These are phyloP conservation scores for Volvox carteri DNA, from an alignment of 163 green algal species.

Conservation along the genomic window DNA sequence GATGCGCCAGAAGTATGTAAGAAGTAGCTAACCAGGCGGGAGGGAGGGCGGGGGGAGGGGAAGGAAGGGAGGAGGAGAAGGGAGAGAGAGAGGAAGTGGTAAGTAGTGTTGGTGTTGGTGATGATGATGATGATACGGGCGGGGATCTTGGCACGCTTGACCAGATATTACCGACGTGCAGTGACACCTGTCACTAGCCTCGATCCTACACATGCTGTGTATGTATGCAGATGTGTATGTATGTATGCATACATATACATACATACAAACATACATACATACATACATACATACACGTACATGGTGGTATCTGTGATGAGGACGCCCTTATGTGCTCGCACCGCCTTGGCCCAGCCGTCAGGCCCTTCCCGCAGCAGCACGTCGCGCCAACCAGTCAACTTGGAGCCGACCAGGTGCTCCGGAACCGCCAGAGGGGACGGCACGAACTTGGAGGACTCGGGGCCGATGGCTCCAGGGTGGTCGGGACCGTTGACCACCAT, in stretches of 20 bases:
- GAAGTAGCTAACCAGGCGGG: background rate
- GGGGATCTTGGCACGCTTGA: too few relatives aligned
- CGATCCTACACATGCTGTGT: too few relatives aligned
- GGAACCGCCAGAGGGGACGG: conserved; percentile 70
- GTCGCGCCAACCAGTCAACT: conserved; percentile 83
- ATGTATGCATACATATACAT: too few relatives aligned
- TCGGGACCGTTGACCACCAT: conserved; percentile 90
- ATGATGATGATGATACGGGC: too few relatives aligned
- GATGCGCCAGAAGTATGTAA: too few relatives aligned
- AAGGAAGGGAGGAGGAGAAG: background rate
- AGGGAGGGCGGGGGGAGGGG: background rate
- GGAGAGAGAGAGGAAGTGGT: too few relatives aligned
- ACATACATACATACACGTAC: too few relatives aligned
- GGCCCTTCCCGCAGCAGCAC: conserved; percentile 84
- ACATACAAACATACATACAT: too few relatives aligned
- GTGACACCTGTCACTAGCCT: too few relatives aligned
- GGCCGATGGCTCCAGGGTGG: conserved; percentile 90
- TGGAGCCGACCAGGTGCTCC: conserved; percentile 49
- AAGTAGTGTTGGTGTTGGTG: too few relatives aligned
- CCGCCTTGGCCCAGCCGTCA: conserved; percentile 87
- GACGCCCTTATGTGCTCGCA: conserved; percentile 89
- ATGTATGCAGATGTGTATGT: too few relatives aligned
- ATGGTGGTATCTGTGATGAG: conserved; percentile 96
- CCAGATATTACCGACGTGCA: too few relatives aligned
- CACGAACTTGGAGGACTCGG: conserved; percentile 71